Evolutionary conservation across 2,329 filamentous ascomycete genomes (phyloP), one percentile per base, ranked within the genome.

Genomic region (Samsoniella hepiali): DNA sequence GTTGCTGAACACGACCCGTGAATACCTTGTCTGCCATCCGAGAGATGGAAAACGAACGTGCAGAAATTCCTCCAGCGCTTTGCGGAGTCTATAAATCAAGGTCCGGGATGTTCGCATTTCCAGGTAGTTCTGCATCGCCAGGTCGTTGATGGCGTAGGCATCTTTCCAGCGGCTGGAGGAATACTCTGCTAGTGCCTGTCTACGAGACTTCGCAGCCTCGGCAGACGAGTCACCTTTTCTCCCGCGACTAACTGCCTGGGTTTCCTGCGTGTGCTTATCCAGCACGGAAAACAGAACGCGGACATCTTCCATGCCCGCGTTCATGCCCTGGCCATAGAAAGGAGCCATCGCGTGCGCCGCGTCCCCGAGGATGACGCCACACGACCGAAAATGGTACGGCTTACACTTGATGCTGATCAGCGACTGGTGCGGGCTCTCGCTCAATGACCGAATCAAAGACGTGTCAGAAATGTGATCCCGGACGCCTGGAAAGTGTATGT

Each of bases 271-370:
- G 68, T 93, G 81, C 68, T 85, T 84, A 75, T 97, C 93, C 1
- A 98, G 81, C 51, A 90, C 82, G 1, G 88, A 86, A 76, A 97
- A 99, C 1, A 99, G 84, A 6, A 96, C 87, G 7, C 90, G 88
- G 11, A 99, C 93, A 70, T 97, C 94, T 78, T 99, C 95, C 47
- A 99, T 85, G 0, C 95, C 95, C 0, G 94, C 90, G 72, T 99
- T 99, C 88, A 99, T 96, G 45, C 95, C 95, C 75, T 99, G 95
- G 0, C 95, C 95, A 74, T 98, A 99, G 77, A 99, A 99, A 0
- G 95, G 95, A 0, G 98, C 93, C 88, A 99, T 97, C 63, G 95
- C 95, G 74, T 99, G 95, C 0, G 95, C 93, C 6, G 95, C 93
- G 73, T 99, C 95, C 63, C 95, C 95, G 40, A 99, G 74, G 55